Evolutionary conservation across 2,329 filamentous ascomycete species (phyloP).

Genomic region (Calonectria pauciramosa): DNA sequence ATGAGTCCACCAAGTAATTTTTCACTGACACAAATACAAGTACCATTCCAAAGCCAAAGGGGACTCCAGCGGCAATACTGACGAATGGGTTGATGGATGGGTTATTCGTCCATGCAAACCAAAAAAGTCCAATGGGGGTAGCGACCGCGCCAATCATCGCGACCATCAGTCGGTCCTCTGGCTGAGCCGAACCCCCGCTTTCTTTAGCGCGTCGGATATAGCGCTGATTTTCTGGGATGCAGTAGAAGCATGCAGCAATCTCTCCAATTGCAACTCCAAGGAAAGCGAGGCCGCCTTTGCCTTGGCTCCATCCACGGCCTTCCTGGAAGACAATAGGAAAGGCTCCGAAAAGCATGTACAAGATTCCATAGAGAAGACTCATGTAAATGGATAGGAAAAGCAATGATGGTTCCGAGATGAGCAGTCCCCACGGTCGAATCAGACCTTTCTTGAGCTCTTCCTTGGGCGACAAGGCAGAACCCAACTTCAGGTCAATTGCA

Average conservation of each 20-base stretch:
- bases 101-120: slow-evolving; percentile 39
- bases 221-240: slow-evolving; percentile 33
- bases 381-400: slow-evolving; percentile 85
- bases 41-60: slow-evolving; percentile 37
- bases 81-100: slow-evolving; percentile 36
- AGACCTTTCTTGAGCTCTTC: slow-evolving; percentile 78
- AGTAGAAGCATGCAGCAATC: slow-evolving; percentile 30
- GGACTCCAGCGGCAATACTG: slow-evolving; percentile 33
- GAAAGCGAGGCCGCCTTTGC: slow-evolving; percentile 37
- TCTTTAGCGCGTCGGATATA: slow-evolving; percentile 29
- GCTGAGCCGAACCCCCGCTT: slow-evolving; percentile 28
- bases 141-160: slow-evolving; percentile 39
- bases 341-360: slow-evolving; percentile 81
- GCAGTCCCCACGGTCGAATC: slow-evolving; percentile 73
- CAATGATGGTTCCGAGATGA: slow-evolving; percentile 85
- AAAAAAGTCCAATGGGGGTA: slow-evolving; percentile 39
- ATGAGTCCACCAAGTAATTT: slow-evolving; percentile 38
- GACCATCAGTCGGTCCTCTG: slow-evolving; percentile 35
- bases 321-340: slow-evolving; percentile 74
- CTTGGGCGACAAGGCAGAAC: not conserved
- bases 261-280: slow-evolving; percentile 37
- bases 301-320: slow-evolving; percentile 51
- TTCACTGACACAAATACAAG: slow-evolving; percentile 39
- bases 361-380: slow-evolving; percentile 79
- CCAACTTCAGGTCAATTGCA: slow-evolving; percentile 23